These are phyloP conservation scores for Orbilia brochopaga DNA, from an alignment of 2,329 filamentous ascomycete genomes.

Conservation along the genomic window DNA sequence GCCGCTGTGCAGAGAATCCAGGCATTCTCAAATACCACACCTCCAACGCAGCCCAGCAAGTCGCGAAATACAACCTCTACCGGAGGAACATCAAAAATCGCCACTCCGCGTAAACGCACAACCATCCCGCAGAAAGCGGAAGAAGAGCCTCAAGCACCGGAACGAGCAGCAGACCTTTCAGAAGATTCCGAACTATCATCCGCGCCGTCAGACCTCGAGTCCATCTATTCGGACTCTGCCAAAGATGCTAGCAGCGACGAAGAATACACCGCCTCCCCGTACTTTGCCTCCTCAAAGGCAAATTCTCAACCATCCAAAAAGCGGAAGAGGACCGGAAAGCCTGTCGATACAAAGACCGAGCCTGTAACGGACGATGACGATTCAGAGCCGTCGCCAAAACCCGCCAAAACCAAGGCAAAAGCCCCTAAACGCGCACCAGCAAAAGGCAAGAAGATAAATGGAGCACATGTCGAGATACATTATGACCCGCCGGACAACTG, in stretches of 20 bases:
- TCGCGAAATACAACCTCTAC: slow-evolving; percentile 3
- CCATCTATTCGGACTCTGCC: slow-evolving; percentile 26
- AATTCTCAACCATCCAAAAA: slow-evolving; percentile 32
- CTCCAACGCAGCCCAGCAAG: slow-evolving; percentile 31
- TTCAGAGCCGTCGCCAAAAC: neutral
- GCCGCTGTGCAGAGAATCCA: slow-evolving; percentile 38
- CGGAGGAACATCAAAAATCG: slow-evolving; percentile 34
- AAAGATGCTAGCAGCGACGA: slow-evolving; percentile 29
- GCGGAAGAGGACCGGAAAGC: slow-evolving; percentile 24
- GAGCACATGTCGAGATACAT: slow-evolving; percentile 55
- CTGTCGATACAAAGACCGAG: slow-evolving; percentile 11
- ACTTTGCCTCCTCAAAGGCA: slow-evolving; percentile 18
- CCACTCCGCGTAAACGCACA: slow-evolving; percentile 17
- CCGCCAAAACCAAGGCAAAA: slow-evolving; percentile 13
- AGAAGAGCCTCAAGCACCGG: neutral
- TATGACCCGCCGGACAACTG: slow-evolving; percentile 73
- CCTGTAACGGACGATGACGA: neutral
- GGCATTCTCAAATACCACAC: slow-evolving; percentile 40
- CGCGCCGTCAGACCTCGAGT: slow-evolving; percentile 47
- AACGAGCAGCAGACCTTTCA: slow-evolving; percentile 1
- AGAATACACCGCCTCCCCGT: slow-evolving; percentile 41
- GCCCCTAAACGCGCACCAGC: slow-evolving; percentile 13
- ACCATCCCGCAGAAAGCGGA: neutral
- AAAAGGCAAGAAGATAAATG: slow-evolving; percentile 58
- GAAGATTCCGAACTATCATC: slow-evolving; percentile 45